These are phyloP conservation scores for Trametes polyzona DNA, from an alignment of 1,284 basidiomycete species.

Conservation along the genomic window DNA sequence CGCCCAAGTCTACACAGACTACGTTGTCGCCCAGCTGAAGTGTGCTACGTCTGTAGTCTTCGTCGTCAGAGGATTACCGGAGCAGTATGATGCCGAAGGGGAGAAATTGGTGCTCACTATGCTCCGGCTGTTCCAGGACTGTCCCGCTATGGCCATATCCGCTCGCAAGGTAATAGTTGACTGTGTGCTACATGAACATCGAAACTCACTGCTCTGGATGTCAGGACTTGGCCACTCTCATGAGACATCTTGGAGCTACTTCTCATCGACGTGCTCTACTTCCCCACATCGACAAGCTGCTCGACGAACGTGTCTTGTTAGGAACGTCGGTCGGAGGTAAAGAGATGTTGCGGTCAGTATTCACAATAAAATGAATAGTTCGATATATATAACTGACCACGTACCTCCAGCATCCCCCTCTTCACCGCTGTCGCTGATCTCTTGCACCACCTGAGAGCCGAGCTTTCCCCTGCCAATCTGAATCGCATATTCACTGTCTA, in stretches of 20 bases:
- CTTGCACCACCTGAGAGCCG: slow-evolving; percentile 88
- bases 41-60: slow-evolving; percentile 94
- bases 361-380: neutral
- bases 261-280: slow-evolving; percentile 84
- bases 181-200: neutral
- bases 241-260: slow-evolving; percentile 88
- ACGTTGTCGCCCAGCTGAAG: slow-evolving; percentile 95
- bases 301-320: slow-evolving; percentile 91
- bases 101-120: slow-evolving; percentile 84
- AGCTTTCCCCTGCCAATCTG: slow-evolving; percentile 83
- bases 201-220: neutral
- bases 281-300: slow-evolving; percentile 86
- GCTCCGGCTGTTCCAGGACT: slow-evolving; percentile 91
- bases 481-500: slow-evolving; percentile 85
- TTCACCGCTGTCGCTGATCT: slow-evolving; percentile 94
- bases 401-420: slow-evolving; percentile 66
- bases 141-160: slow-evolving; percentile 85
- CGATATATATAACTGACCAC: neutral
- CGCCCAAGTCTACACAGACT: slow-evolving; percentile 81
- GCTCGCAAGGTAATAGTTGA: slow-evolving; percentile 66
- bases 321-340: slow-evolving; percentile 82
- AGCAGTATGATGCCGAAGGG: slow-evolving; percentile 79
- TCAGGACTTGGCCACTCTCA: slow-evolving; percentile 92
- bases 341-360: slow-evolving; percentile 76
- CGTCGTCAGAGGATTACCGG: slow-evolving; percentile 75